Evolutionary conservation across 331 rosid species (phyloP).

Genomic region (Phaseolus coccineus): DNA sequence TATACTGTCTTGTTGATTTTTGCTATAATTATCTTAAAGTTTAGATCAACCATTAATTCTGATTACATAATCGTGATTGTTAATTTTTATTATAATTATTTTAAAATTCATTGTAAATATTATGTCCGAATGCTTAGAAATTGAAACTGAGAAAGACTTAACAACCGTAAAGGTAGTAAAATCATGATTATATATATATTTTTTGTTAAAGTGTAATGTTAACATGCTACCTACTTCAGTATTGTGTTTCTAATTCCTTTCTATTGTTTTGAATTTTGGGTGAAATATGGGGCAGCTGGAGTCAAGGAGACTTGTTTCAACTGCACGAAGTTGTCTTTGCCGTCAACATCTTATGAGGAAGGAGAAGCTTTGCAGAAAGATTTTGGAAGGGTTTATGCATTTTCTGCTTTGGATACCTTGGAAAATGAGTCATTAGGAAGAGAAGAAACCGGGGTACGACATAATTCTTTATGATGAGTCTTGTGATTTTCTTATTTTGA

Average conservation of each 20-base stretch:
- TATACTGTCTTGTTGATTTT: neutral
- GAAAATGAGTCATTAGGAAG: constrained; percentile 54
- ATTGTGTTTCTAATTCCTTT: neutral
- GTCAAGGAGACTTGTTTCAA: constrained; percentile 66
- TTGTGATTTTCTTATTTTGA: constrained; percentile 6
- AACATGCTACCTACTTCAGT: neutral
- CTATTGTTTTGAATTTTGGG: constrained; percentile 10
- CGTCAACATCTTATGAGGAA: constrained; percentile 65
- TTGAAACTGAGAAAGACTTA: neutral
- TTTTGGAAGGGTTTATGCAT: constrained; percentile 56
- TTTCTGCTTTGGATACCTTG: constrained; percentile 53
- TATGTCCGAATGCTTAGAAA: neutral
- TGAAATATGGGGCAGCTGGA: constrained; percentile 56
- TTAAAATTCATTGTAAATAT: too few species aligned
- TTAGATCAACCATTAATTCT: too few species aligned
- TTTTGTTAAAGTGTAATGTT: neutral
- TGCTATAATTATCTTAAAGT: neutral
- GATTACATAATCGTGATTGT: too few species aligned
- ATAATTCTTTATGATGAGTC: constrained; percentile 19
- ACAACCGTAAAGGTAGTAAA: neutral
- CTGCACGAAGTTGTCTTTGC: constrained; percentile 61
- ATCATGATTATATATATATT: neutral
- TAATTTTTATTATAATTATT: too few species aligned
- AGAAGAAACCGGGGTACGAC: constrained; percentile 65
- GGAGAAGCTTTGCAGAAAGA: constrained; percentile 60